Base-by-base conservation (phyloP, 2,329 filamentous ascomycete species). In the Coniella vitis region DNA sequence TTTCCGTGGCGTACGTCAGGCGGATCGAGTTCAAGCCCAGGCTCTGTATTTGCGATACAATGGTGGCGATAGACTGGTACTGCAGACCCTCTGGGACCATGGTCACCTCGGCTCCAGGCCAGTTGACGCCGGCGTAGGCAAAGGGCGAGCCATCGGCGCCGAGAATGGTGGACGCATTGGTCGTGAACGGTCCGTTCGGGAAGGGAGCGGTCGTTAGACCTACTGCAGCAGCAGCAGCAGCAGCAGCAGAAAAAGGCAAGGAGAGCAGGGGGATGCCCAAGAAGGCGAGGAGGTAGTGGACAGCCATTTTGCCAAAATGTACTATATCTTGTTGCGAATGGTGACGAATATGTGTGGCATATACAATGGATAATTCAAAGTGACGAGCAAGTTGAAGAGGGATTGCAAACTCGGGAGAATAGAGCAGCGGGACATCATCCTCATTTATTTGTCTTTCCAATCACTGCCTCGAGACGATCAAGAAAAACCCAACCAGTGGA, bases 21-120 rank as follows among this genome's bases (percentile, higher is more conserved):
- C 81, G 77, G 21, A 84, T 74, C 1, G 76, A 73, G 57, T 84
- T 84, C 69, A 84, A 77, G 14, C 79, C 79, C 0, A 82, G 58
- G 51, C 71, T 72, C 57, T 79, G 81, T 57, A 83, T 71, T 62
- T 74, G 74, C 3, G 70, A 62, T 0, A 82, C 72, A 32, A 84
- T 75, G 7, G 62, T 65, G 34, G 69, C 65, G 41, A 84, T 69
- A 0, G 79, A 82, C 32, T 74, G 72, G 61, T 81, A 81, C 58
- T 82, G 78, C 2, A 84, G 68, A 3, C 81, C 81, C 54, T 84
- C 80, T 0, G 79, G 80, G 1, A 84, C 69, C 79, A 84, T 83
- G n/a, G 75, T 71, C 38, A 82, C 78, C 38, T 71, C 72, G 14
- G 76, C 73, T 1, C 78, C 80, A 0, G 79, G 77, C 80, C 79